These are phyloP conservation scores for Tribonema minus DNA, from an alignment of 108 stramenopile genomes.

Conservation along the genomic window DNA sequence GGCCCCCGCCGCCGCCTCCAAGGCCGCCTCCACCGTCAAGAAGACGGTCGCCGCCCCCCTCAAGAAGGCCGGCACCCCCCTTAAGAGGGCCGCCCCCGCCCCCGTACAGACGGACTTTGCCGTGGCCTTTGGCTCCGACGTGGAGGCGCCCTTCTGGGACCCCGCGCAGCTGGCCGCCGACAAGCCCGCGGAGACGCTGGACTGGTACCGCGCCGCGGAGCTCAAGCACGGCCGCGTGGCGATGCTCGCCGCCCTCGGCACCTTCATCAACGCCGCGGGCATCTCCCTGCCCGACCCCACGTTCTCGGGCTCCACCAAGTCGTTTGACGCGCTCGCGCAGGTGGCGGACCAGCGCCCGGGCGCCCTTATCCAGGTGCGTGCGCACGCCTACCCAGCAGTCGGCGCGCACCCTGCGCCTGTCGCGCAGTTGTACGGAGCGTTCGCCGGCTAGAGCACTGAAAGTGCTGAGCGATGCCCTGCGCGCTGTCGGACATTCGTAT, in stretches of 20 bases:
- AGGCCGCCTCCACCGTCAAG: too few species aligned
- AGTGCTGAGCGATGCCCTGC: too few species aligned
- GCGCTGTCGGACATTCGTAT: too few species aligned
- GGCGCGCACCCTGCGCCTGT: background rate
- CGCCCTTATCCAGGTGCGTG: background rate
- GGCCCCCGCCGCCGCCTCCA: too few species aligned
- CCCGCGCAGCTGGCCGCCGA: background rate
- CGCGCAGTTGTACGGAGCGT: background rate
- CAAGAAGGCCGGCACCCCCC: background rate
- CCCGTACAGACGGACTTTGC: background rate
- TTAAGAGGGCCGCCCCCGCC: background rate
- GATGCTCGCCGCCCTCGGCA: constrained; percentile 77
- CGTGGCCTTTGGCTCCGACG: background rate
- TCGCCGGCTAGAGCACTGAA: too few species aligned
- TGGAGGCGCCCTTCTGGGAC: background rate
- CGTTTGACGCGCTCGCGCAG: background rate
- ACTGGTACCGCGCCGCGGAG: constrained; percentile 46
- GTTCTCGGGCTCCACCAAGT: background rate
- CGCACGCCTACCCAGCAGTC: background rate
- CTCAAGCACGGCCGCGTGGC: constrained; percentile 86
- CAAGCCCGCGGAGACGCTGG: background rate
- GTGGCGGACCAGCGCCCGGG: background rate
- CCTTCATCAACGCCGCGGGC: background rate
- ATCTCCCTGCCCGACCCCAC: background rate
- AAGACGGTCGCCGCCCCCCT: background rate